Base-by-base conservation (phyloP, 2,329 filamentous ascomycete species). In the Cladosporium cucumerinum region DNA sequence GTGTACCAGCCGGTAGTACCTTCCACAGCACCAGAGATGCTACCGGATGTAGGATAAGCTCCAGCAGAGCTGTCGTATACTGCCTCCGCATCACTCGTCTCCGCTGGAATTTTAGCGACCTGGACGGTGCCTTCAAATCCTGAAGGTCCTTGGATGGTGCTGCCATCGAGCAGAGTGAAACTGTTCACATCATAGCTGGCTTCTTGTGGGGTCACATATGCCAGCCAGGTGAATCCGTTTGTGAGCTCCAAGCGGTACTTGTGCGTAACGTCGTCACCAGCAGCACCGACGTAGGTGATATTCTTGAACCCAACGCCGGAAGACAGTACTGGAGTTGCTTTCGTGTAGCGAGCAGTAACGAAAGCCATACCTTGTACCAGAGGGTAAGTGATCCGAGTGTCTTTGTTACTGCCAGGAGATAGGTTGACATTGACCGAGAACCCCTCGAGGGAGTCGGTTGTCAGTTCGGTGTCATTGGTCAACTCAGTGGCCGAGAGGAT, bases 331-430 rank as follows among this genome's bases (percentile, higher is more conserved):
- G 94, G 94, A 8, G 86, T 88, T 0, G 87, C 82, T 32, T 87
- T 86, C 57, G 66, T 83, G 77, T 93, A 98, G 21, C 90, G 77
- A 0, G 84, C 93, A 5, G 93, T 97, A 21, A 97, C 82, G 71
- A 93, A 96, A 0, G 87, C 89, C 87, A 96, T 95, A 12, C 95
- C 95, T 74, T 98, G 94, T 0, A 96, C 87, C 8, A 97, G 74
- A 0, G 93, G 93, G 69, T 96, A 92, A 0, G 86, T 89, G 23
- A 98, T 84, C 1, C 84, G 81, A 0, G 89, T 85, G 1, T 81
- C 75, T 8, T 84, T 82, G 60, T 65, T 69, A 34, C 67, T 69
- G 2, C 80, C 80, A n/a, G 76, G 73, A 59, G 80, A 84, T 34
- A 98, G 81, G 52, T 90, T 89, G 54, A 92, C 86, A 68, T 92